phyloP scores from a whole-genome alignment of 352 stramenopile genomes.

The Phytophthora syringae region DNA sequence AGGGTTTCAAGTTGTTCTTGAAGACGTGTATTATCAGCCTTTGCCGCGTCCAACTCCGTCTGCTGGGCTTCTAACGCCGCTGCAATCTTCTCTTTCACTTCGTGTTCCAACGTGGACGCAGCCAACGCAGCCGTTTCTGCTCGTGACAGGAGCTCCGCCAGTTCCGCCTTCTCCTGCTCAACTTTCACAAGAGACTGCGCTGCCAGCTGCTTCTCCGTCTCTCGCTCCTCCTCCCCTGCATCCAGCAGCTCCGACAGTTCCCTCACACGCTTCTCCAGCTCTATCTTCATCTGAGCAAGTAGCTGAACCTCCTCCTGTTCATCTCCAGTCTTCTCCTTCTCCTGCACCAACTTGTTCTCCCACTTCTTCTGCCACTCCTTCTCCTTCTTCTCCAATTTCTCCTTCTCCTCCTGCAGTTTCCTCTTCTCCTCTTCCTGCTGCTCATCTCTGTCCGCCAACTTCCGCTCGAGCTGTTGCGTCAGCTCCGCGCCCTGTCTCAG shows the following conservation, averaged over 20 bases:
- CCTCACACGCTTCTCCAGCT: slow-evolving; percentile 29
- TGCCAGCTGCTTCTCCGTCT: slow-evolving; percentile 20
- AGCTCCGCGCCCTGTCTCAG: slow-evolving; percentile 45
- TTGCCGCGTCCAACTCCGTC: slow-evolving; percentile 13
- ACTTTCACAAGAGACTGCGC: slow-evolving; percentile 12
- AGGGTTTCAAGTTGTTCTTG: slow-evolving; percentile 19
- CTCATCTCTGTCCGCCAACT: slow-evolving; percentile 29
- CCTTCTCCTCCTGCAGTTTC: slow-evolving; percentile 22
- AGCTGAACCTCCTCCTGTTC: slow-evolving; percentile 35
- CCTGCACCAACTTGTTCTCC: slow-evolving; percentile 14
- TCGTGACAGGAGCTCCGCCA: slow-evolving; percentile 19
- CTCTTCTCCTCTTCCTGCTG: slow-evolving; percentile 17
- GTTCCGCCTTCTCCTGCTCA: slow-evolving; percentile 25
- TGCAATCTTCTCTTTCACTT: slow-evolving; percentile 11
- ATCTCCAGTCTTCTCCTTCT: slow-evolving; percentile 34
- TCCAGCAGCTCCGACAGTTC: slow-evolving; percentile 32
- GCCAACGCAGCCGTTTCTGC: slow-evolving; percentile 13
- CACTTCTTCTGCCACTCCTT: slow-evolving; percentile 21
- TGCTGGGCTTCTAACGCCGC: slow-evolving; percentile 9
- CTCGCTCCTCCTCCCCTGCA: slow-evolving; percentile 13
- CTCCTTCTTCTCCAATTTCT: slow-evolving; percentile 19
- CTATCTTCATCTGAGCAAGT: slow-evolving; percentile 24
- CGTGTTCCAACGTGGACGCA: slow-evolving; percentile 1
- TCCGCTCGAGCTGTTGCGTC: slow-evolving; percentile 34
- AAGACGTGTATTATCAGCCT: slow-evolving; percentile 15